Percentiles rank a stretch among this genome's conserved stretches.
phyloP scores from a whole-genome alignment of 2,329 filamentous ascomycete genomes.

The Sporothrix inflata region DNA sequence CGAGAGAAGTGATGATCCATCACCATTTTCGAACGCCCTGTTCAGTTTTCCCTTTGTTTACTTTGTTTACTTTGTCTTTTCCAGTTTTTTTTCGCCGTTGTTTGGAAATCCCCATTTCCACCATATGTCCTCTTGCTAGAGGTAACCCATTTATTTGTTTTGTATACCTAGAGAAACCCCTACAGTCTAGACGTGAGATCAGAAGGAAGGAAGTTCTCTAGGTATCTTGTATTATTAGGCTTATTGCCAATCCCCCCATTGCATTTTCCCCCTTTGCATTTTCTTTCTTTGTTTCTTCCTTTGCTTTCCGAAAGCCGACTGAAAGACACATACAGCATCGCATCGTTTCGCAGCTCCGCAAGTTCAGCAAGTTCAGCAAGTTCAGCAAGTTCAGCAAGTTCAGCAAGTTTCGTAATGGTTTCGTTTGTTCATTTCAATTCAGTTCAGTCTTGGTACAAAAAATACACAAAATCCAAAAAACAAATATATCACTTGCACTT shows the following conservation, averaged over 20 bases:
- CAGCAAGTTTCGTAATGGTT: background rate
- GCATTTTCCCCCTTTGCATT: background rate
- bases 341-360: background rate
- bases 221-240: conserved; percentile 9
- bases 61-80: background rate
- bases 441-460: background rate
- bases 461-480: background rate
- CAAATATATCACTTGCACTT: background rate
- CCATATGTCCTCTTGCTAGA: background rate
- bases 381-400: background rate
- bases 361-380: background rate
- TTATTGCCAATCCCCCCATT: background rate
- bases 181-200: background rate
- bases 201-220: background rate
- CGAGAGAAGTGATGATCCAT: background rate
- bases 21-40: background rate
- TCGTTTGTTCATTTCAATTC: background rate
- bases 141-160: background rate
- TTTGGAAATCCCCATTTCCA: background rate
- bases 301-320: background rate
- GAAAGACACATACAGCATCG: background rate
- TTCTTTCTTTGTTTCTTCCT: background rate
- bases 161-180: background rate
- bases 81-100: background rate
- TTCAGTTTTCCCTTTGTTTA: background rate